phyloP scores from a whole-genome alignment of 345 rosid species.

The Citrus medica region DNA sequence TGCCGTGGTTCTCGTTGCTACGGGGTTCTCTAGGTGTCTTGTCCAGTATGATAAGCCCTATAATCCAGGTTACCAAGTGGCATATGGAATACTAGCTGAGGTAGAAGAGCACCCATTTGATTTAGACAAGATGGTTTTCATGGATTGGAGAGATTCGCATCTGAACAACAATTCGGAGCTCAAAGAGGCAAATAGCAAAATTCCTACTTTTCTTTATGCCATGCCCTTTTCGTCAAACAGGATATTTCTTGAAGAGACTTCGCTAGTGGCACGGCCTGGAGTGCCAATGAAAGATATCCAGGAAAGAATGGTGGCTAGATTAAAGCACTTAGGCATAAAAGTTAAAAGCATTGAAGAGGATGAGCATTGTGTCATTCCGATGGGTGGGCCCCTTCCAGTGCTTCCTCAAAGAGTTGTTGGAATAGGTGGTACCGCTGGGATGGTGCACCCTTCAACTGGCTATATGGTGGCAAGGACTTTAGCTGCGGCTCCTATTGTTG shows the following conservation, averaged over 20 bases:
- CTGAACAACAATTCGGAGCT: constrained; percentile 40
- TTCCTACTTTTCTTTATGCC: constrained; percentile 88
- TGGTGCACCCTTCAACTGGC: constrained; percentile 92
- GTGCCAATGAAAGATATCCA: constrained; percentile 75
- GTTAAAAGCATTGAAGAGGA: constrained; percentile 87
- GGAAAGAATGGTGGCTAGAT: constrained; percentile 93
- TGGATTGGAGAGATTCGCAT: constrained; percentile 99
- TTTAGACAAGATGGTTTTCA: constrained; percentile 89
- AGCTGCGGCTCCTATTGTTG: constrained; percentile 93
- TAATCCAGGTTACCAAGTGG: constrained; percentile 95
- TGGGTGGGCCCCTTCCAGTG: constrained; percentile 97
- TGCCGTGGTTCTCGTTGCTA: constrained; percentile 86
- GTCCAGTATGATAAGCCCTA: constrained; percentile 95
- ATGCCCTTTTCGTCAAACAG: constrained; percentile 84
- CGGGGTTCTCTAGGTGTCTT: constrained; percentile 93
- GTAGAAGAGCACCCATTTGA: constrained; percentile 95
- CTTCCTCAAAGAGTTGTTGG: constrained; percentile 95
- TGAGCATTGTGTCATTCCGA: constrained; percentile 87
- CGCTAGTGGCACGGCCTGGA: constrained; percentile 94
- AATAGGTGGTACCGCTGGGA: constrained; percentile 94
- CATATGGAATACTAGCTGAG: constrained; percentile 90
- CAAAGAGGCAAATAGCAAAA: constrained; percentile 57
- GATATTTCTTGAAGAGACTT: constrained; percentile 94
- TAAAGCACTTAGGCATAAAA: constrained; percentile 76
- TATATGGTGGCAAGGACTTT: constrained; percentile 99